These are phyloP conservation scores for Murraya paniculata DNA, from an alignment of 345 rosid genomes.

Conservation along the genomic window DNA sequence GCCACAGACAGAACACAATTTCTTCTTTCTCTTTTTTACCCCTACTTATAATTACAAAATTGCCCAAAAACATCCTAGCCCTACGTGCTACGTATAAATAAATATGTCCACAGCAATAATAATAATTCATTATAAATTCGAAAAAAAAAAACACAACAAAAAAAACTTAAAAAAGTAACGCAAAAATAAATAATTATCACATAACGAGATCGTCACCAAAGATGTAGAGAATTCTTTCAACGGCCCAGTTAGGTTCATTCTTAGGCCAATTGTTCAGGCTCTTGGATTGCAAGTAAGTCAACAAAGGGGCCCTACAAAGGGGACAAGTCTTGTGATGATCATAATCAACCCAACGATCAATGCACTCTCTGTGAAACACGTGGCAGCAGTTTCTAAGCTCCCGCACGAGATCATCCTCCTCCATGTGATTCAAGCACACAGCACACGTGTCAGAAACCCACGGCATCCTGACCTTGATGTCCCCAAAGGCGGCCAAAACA, in stretches of 20 bases:
- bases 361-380: slow-evolving; percentile 85
- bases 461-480: slow-evolving; percentile 38
- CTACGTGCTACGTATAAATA: background rate
- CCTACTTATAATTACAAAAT: slow-evolving; percentile 7
- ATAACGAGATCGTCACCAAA: slow-evolving; percentile 79
- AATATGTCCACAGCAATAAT: background rate
- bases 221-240: slow-evolving; percentile 76
- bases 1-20: background rate
- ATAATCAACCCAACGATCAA: slow-evolving; percentile 82
- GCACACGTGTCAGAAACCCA: slow-evolving; percentile 62
- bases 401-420: slow-evolving; percentile 58
- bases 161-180: background rate
- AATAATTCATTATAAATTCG: no score
- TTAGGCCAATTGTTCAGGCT: slow-evolving; percentile 27
- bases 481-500: slow-evolving; percentile 54
- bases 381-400: slow-evolving; percentile 87
- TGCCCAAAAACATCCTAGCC: background rate
- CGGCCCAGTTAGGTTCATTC: slow-evolving; percentile 92
- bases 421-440: slow-evolving; percentile 62
- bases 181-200: slow-evolving; percentile 13
- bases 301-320: slow-evolving; percentile 78
- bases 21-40: background rate
- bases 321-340: slow-evolving; percentile 74
- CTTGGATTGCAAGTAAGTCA: slow-evolving; percentile 40
- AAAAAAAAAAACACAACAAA: no score